Conservation (phyloP, 805 yeast species). For the Kluyveromyces lactis region DNA sequence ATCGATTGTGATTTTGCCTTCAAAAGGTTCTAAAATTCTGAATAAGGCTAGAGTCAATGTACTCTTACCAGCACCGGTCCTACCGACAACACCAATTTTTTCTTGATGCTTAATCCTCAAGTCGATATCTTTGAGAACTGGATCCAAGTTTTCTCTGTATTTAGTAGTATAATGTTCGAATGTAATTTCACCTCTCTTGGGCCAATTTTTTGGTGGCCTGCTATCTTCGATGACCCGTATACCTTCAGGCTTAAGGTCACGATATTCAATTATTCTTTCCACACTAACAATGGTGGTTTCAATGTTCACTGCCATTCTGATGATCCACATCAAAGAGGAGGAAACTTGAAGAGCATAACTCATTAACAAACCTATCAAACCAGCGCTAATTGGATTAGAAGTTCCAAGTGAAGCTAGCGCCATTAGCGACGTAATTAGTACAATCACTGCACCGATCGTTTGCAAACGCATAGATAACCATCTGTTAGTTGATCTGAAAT, state of each 20-base stretch:
- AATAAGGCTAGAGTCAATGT: slow-evolving; percentile 54
- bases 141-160: slow-evolving; percentile 51
- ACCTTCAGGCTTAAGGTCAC: slow-evolving; percentile 39
- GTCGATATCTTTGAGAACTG: slow-evolving; percentile 43
- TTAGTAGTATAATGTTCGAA: slow-evolving; percentile 48
- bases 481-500: slow-evolving; percentile 48
- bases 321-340: slow-evolving; percentile 44
- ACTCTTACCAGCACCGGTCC: slow-evolving; percentile 74
- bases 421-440: slow-evolving; percentile 43
- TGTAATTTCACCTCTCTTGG: slow-evolving; percentile 40
- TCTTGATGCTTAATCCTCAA: slow-evolving; percentile 45
- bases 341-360: slow-evolving; percentile 55
- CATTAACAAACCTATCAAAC: slow-evolving; percentile 57
- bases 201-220: slow-evolving; percentile 48
- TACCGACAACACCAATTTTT: slow-evolving; percentile 66
- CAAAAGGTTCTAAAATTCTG: slow-evolving; percentile 50
- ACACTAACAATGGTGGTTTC: slow-evolving; percentile 59
- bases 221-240: slow-evolving; percentile 36
- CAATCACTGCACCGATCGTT: slow-evolving; percentile 49
- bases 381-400: slow-evolving; percentile 40
- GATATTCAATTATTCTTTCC: slow-evolving; percentile 59
- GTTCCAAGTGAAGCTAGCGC: slow-evolving; percentile 35
- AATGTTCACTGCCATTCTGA: slow-evolving; percentile 53
- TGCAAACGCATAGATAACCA: slow-evolving; percentile 60
- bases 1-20: slow-evolving; percentile 49